These are phyloP conservation scores for Croton laevigatus DNA, from an alignment of 441 rosid genomes.

Conservation along the genomic window DNA sequence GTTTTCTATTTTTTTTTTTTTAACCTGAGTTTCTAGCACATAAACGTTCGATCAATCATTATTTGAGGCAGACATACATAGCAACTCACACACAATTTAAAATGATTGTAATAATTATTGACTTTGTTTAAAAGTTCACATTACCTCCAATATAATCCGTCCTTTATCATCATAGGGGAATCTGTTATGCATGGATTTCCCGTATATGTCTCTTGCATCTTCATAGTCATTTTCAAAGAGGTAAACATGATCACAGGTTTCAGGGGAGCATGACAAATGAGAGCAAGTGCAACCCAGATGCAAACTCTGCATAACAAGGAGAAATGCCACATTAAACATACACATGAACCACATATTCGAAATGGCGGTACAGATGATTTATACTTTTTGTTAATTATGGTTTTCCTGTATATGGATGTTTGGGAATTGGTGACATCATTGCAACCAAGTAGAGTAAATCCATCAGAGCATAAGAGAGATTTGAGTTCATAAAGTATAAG, in stretches of 20 bases:
- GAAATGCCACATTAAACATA: neutral
- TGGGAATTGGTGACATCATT: neutral
- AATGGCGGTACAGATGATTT: neutral
- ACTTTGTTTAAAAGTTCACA: neutral
- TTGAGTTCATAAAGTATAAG: neutral
- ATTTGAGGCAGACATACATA: neutral
- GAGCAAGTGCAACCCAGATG: slow-evolving; percentile 77
- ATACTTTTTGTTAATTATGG: neutral
- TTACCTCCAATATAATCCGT: slow-evolving; percentile 85
- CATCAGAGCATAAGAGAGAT: neutral
- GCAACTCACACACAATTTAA: neutral
- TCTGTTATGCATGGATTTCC: slow-evolving; percentile 71
- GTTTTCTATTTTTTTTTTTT: too few species aligned
- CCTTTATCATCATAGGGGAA: slow-evolving; percentile 86
- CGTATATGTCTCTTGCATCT: slow-evolving; percentile 83
- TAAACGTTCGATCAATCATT: neutral
- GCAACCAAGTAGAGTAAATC: slow-evolving; percentile 1
- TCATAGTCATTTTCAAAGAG: slow-evolving; percentile 90
- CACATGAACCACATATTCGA: neutral
- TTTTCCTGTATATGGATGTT: neutral
- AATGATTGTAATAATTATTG: neutral
- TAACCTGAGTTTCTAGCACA: neutral
- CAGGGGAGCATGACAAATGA: slow-evolving; percentile 61
- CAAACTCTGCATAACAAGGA: slow-evolving; percentile 46
- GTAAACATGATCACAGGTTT: slow-evolving; percentile 84